Evolutionary conservation across 345 rosid species (phyloP).

Genomic region (Psidium friedrichsthalianum): DNA sequence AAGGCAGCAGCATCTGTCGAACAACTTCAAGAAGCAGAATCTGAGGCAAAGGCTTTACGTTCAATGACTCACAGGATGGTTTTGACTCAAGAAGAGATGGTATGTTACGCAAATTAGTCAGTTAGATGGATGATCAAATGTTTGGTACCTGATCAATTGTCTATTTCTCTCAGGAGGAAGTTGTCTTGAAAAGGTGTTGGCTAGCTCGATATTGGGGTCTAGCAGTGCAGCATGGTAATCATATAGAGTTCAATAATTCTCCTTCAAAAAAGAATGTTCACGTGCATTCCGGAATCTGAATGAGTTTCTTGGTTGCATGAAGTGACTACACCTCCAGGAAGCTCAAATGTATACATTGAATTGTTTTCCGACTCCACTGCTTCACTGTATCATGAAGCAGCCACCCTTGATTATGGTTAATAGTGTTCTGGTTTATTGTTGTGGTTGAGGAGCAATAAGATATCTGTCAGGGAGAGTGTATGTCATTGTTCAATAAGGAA

Average conservation of each 20-base stretch:
- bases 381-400: background rate
- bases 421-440: background rate
- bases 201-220: conserved; percentile 98
- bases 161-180: conserved; percentile 67
- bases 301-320: background rate
- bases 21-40: conserved; percentile 74
- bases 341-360: background rate
- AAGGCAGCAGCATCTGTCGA: conserved; percentile 52
- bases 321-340: background rate
- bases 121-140: conserved; percentile 1
- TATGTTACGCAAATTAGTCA: conserved; percentile 16
- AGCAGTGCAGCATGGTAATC: conserved; percentile 66
- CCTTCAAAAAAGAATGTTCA: background rate
- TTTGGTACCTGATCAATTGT: conserved; percentile 7
- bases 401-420: background rate
- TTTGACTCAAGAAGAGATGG: conserved; percentile 40
- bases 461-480: background rate
- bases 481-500: background rate
- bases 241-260: background rate
- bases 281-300: background rate
- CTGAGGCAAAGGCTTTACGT: conserved; percentile 76
- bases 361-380: background rate
- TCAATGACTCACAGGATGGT: conserved; percentile 63
- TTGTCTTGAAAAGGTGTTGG: conserved; percentile 98
- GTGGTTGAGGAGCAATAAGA: background rate